Conservation (phyloP, 352 stramenopile genomes). For the Phytophthora colocasiae region DNA sequence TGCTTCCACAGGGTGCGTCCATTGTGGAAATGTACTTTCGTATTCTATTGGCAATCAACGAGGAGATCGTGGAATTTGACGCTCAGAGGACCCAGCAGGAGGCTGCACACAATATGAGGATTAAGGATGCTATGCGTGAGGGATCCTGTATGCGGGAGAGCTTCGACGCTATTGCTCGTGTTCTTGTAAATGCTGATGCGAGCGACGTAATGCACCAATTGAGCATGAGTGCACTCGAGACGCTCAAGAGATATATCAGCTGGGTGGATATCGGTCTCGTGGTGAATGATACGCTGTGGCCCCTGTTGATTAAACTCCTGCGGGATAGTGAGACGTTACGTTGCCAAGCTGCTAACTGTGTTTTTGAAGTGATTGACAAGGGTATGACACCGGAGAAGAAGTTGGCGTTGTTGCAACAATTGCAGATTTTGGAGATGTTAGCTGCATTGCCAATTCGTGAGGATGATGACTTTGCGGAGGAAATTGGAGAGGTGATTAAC, state of each 20-base stretch:
- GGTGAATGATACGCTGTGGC: conserved; percentile 85
- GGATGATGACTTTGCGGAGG: conserved; percentile 84
- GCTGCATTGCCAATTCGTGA: conserved; percentile 66
- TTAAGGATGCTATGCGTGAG: conserved; percentile 91
- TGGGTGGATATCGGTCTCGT: conserved; percentile 89
- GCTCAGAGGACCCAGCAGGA: conserved; percentile 64
- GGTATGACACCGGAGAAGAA: conserved; percentile 89
- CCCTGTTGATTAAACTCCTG: conserved; percentile 78
- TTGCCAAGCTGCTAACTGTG: conserved; percentile 77
- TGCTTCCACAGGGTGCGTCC: conserved; percentile 73
- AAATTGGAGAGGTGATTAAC: conserved; percentile 87
- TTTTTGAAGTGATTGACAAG: conserved; percentile 90
- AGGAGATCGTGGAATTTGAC: conserved; percentile 93
- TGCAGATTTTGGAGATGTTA: conserved; percentile 74
- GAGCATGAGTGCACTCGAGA: conserved; percentile 75
- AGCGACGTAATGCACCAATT: conserved; percentile 75
- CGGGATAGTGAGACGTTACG: conserved; percentile 61
- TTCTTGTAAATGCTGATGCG: conserved; percentile 76
- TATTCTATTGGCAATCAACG: conserved; percentile 89
- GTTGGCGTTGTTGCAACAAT: conserved; percentile 72
- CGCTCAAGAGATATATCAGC: conserved; percentile 86
- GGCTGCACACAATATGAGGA: conserved; percentile 78
- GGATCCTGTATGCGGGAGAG: conserved; percentile 75
- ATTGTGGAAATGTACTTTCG: conserved; percentile 93
- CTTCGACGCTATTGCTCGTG: conserved; percentile 86